Percentiles rank a stretch among this genome's conserved stretches.
These are phyloP conservation scores for Pseudopyricularia javanii DNA, from an alignment of 2,329 filamentous ascomycete species.

Conservation along the genomic window DNA sequence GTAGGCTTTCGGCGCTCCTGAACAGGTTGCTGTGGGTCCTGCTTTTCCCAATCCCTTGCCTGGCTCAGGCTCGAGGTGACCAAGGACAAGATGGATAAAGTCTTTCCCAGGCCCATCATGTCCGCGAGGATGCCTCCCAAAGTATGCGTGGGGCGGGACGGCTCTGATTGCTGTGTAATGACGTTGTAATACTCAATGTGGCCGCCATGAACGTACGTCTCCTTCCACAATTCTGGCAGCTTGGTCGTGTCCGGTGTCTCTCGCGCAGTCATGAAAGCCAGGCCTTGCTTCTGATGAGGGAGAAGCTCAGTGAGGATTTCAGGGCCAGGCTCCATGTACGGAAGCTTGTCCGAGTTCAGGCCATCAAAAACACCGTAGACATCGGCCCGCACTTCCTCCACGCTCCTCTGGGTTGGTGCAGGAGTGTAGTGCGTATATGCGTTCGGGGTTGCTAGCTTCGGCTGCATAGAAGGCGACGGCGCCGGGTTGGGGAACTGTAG, in stretches of 20 bases:
- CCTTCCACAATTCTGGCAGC: constrained; percentile 54
- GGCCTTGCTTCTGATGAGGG: constrained; percentile 78
- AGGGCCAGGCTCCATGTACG: constrained; percentile 53
- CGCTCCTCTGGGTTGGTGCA: constrained; percentile 42
- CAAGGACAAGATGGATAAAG: constrained; percentile 72
- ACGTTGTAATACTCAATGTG: constrained; percentile 64
- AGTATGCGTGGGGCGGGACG: constrained; percentile 49
- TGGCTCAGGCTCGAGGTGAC: constrained; percentile 53
- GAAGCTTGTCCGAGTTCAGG: constrained; percentile 63
- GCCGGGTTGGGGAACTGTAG: constrained; percentile 27
- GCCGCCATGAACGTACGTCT: constrained; percentile 34
- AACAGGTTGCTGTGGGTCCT: constrained; percentile 35
- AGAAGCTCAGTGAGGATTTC: constrained; percentile 58
- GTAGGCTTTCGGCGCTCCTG: constrained; percentile 23
- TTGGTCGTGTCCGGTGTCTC: constrained; percentile 52
- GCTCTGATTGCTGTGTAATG: constrained; percentile 61
- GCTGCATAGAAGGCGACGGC: constrained; percentile 10
- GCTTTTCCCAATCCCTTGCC: constrained; percentile 48
- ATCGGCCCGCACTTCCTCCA: constrained; percentile 77
- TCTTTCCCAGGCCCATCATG: constrained; percentile 86
- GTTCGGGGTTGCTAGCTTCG: constrained; percentile 9
- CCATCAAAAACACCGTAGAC: constrained; percentile 82
- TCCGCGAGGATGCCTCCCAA: constrained; percentile 67
- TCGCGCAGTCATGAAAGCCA: constrained; percentile 73
- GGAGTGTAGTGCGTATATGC: constrained; percentile 11